Conservation (phyloP, 345 rosid genomes). For the Populus simonii region DNA sequence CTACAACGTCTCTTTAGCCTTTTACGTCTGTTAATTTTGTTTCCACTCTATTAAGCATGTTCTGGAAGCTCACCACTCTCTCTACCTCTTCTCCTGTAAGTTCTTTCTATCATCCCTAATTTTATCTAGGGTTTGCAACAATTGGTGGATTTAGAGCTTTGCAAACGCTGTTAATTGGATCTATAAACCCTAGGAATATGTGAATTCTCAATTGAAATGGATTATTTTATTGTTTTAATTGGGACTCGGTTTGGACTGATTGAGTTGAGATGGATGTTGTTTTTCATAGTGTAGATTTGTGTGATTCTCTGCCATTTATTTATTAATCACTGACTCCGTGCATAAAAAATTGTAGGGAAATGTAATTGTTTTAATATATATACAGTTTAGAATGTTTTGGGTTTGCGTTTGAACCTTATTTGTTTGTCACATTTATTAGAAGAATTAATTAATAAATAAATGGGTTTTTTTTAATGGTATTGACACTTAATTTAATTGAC, state of each 20-base stretch:
- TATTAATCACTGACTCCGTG: background rate
- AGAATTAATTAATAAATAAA: background rate
- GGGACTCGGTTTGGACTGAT: background rate
- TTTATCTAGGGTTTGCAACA: background rate
- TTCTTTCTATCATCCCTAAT: slow-evolving; percentile 7
- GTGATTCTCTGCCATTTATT: background rate
- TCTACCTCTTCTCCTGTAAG: slow-evolving; percentile 95
- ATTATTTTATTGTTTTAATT: background rate
- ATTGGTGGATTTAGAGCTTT: slow-evolving; percentile 5
- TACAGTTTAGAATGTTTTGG: background rate
- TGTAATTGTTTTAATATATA: background rate
- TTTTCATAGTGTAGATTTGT: background rate
- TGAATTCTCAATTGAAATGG: background rate
- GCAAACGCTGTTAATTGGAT: background rate
- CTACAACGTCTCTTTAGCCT: slow-evolving; percentile 27
- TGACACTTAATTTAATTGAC: background rate
- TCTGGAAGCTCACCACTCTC: slow-evolving; percentile 90
- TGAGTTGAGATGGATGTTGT: background rate
- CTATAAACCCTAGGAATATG: background rate
- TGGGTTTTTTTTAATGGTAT: background rate
- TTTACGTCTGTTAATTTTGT: slow-evolving; percentile 19
- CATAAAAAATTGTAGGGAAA: background rate
- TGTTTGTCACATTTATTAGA: background rate
- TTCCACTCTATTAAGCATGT: slow-evolving; percentile 47
- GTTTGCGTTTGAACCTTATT: background rate